Evolutionary conservation across 2,329 filamentous ascomycete genomes (phyloP).

Genomic region (Epichloe coenophiala): DNA sequence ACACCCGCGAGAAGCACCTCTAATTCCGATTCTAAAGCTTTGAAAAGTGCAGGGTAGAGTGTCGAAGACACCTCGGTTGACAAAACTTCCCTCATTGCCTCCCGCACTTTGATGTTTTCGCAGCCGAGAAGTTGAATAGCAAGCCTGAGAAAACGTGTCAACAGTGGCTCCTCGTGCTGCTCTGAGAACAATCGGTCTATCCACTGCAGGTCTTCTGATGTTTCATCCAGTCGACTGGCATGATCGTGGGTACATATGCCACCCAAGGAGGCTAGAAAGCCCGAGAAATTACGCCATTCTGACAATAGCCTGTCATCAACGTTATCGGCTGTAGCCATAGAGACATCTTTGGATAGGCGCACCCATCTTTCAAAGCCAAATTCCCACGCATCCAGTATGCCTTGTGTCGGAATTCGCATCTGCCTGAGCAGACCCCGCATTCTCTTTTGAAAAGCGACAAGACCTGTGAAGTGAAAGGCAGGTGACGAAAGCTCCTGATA

Average conservation of each 20-base stretch:
- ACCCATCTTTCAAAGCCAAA: conserved; percentile 52
- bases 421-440: conserved; percentile 44
- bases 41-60: conserved; percentile 50
- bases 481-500: conserved; percentile 50
- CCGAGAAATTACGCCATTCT: conserved; percentile 57
- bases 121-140: conserved; percentile 54
- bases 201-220: conserved; percentile 45
- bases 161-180: conserved; percentile 44
- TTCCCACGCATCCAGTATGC: conserved; percentile 57
- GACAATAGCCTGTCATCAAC: conserved; percentile 42
- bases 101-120: conserved; percentile 48
- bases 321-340: conserved; percentile 34
- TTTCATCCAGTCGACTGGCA: conserved; percentile 42
- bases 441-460: conserved; percentile 58
- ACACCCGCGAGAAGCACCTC: conserved; percentile 47
- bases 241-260: conserved; percentile 52
- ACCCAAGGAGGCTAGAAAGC: conserved; percentile 53
- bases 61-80: conserved; percentile 50
- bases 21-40: conserved; percentile 50
- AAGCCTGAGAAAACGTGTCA: conserved; percentile 46
- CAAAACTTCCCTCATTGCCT: conserved; percentile 53
- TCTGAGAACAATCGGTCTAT: conserved; percentile 49
- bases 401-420: conserved; percentile 48
- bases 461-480: conserved; percentile 51
- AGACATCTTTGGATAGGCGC: conserved; percentile 48